Evolutionary conservation across 1,284 basidiomycete genomes (phyloP), one percentile per base, ranked within the genome.

Genomic region (Naganishia liquefaciens): DNA sequence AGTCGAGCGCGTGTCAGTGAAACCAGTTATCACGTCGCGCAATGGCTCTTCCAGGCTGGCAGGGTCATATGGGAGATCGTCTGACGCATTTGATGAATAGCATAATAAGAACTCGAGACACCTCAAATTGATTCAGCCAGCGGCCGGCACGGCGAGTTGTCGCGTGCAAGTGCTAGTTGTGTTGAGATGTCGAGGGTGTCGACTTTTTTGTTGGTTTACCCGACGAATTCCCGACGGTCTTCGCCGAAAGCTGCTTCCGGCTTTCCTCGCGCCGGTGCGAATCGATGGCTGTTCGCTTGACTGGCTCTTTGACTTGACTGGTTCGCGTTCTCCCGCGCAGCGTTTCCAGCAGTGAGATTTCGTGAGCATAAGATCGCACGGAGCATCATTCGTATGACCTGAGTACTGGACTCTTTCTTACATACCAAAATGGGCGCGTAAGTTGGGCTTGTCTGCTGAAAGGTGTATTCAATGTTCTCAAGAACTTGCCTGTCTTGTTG

Each of bases 371-470:
- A 37, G 33, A 9, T 9, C 6, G 33, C 2, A 2, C 33, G 4
- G 7, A 37, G 33, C 6, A 37, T 37, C 33, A 37, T 37, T 13
- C 33, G 2, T 9, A 13, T 37, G n/a, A n/a, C n/a, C n/a, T n/a
- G n/a, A n/a, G n/a, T n/a, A n/a, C n/a, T n/a, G 10, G 33, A 37
- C 33, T 13, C 17, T 5, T 23, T 21, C 25, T 47, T 21, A n/a
- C 11, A 13, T 23, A 2, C 39, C 9, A 60, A 39, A 23, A 60
- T 60, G 57, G 57, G 57, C 57, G 57, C 57, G 57, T 60, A 19
- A 60, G 57, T 50, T 6, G 13, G n/a, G 17, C 47, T n/a, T 27
- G 10, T 27, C 15, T 23, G 25, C 15, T 15, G 17, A 33, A 50
- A 39, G 5, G 27, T 13, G 9, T 27, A n/a, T 4, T 28, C 7